Evolutionary conservation across 495 filamentous ascomycete species (phyloP), one percentile per base, ranked within the genome.

Genomic region (Neurospora sp.): DNA sequence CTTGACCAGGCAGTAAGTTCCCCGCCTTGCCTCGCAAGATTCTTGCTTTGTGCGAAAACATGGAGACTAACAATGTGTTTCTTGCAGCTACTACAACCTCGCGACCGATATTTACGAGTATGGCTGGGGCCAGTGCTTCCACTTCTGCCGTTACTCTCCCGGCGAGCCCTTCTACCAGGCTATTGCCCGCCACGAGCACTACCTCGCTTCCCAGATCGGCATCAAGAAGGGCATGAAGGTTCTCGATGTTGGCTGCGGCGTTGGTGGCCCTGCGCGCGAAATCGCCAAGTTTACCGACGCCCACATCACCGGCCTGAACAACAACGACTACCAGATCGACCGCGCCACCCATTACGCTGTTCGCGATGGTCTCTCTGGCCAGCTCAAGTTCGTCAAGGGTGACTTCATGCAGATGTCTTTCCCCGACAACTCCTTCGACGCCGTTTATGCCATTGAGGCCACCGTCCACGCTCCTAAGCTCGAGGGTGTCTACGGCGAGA

Each of bases 401-500:
- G 96, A 98, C 78, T 99, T 98, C 85, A 98, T 98, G 95, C 96
- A 99, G 90, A 98, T 99, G 95, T 91, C 89, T 41, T 99, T 98
- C 87, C 91, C 93, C 68, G 89, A 94, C 76, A 92, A 96, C 85
- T 86, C 81, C 68, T 99, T 99, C 83, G 96, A 99, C 74, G 93
- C 92, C 76, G 96, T 99, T 68, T 98, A 99, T 79, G 96, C 96
- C 73, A 99, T 99, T 78, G 96, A 99, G 83, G 96, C 96, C 8
- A 99, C 96, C 38, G 92, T 96, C 45, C 96, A 99, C 83, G 96
- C 96, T 4, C 96, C 96, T 69, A 92, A 90, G 76, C 89, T 99
- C n/a, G 93, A 92, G 74, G 96, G 94, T 73, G 94, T 99, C 70
- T 99, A 99, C 84, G 88, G 87, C 81, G 90, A 99, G 81, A 98